Evolutionary conservation across 83 land plant genomes (phyloP).

Genomic region (Diphasiastrum complanatum): DNA sequence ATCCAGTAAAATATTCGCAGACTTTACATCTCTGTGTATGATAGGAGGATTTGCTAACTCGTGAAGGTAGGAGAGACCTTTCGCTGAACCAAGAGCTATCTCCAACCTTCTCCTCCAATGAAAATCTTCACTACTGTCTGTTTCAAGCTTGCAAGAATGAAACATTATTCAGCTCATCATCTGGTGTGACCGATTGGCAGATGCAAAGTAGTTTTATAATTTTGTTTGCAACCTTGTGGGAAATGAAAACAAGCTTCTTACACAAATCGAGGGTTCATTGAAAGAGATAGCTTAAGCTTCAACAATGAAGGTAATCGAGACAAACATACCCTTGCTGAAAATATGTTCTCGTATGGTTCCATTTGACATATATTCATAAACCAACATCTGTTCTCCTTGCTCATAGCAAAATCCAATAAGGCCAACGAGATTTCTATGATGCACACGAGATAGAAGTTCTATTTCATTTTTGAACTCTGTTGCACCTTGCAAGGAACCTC

Average conservation of each 20-base stretch:
- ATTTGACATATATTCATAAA: conserved; percentile 27
- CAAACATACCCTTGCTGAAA: conserved; percentile 5
- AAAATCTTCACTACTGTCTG: no score
- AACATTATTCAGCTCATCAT: no score
- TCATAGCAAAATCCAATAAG: conserved; percentile 30
- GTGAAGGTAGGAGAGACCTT: conserved; percentile 72
- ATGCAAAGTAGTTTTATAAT: no score
- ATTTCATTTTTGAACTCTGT: conserved; percentile 26
- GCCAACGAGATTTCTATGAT: conserved; percentile 21
- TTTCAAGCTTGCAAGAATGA: no score
- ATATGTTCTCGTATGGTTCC: conserved; percentile 21
- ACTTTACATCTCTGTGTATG: conserved; percentile 80
- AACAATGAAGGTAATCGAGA: neutral
- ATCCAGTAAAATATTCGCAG: conserved; percentile 66
- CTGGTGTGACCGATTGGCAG: no score
- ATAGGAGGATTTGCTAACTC: conserved; percentile 80
- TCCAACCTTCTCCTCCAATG: conserved; percentile 66
- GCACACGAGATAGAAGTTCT: conserved; percentile 25
- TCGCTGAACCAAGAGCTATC: conserved; percentile 64
- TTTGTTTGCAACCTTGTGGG: no score
- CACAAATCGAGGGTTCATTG: no score
- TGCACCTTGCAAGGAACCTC: conserved; percentile 19
- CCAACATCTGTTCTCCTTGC: conserved; percentile 25
- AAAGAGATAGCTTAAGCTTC: no score
- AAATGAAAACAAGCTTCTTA: no score